Percentiles rank a stretch among this genome's conserved stretches.
phyloP scores from a whole-genome alignment of 83 land plant species.

The Picea abies region DNA sequence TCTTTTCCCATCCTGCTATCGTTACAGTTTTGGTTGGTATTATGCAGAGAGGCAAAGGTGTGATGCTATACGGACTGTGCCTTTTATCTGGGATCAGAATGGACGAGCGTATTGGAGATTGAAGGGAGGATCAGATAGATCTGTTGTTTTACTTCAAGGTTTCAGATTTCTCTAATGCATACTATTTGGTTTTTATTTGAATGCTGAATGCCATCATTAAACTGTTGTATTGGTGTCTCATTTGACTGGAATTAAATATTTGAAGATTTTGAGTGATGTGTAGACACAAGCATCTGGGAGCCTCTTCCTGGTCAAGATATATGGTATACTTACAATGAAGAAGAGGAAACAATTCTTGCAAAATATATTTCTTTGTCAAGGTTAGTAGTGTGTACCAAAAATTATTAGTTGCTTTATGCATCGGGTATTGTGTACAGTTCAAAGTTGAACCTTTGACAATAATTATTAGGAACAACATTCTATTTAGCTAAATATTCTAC shows the following conservation, averaged over 20 bases:
- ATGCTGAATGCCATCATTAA: not conserved
- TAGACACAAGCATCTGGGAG: conserved; percentile 22
- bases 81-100: conserved; percentile 18
- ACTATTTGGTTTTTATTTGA: not conserved
- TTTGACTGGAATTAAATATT: not conserved
- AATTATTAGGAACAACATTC: not conserved
- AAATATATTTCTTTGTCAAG: conserved; percentile 16
- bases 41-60: conserved; percentile 24
- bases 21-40: not conserved
- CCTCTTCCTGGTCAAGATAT: conserved; percentile 1
- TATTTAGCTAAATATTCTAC: not conserved
- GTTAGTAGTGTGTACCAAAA: not conserved
- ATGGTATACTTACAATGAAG: conserved; percentile 29
- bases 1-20: not conserved
- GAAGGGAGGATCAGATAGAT: conserved; percentile 23
- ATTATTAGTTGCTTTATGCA: not conserved
- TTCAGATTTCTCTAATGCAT: not conserved
- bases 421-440: not conserved
- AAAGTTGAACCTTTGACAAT: not conserved
- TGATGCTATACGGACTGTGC: conserved; percentile 42
- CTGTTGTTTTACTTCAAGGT: conserved; percentile 34
- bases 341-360: conserved; percentile 19
- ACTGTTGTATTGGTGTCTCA: not conserved
- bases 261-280: not conserved
- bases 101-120: conserved; percentile 32